These are phyloP conservation scores for Triticum monococcum DNA, from an alignment of 176 grass and related monocot species.

Conservation along the genomic window DNA sequence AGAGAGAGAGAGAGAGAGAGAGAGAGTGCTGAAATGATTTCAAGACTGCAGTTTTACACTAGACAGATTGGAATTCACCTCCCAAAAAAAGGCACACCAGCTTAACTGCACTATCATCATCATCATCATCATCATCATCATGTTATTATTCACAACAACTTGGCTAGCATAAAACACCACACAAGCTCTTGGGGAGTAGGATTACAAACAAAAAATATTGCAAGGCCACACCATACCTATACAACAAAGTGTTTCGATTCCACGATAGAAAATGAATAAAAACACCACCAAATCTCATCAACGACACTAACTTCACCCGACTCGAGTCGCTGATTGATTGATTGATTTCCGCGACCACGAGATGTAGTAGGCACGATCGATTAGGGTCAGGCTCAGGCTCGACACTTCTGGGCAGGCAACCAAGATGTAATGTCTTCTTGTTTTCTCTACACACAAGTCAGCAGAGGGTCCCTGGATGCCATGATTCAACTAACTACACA, in stretches of 20 bases:
- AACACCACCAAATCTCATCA: slow-evolving; percentile 20
- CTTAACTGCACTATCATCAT: neutral
- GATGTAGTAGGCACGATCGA: slow-evolving; percentile 20
- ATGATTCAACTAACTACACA: neutral
- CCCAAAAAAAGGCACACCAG: neutral
- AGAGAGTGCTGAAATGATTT: no score
- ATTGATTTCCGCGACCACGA: neutral
- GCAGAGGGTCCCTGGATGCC: neutral
- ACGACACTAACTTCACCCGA: neutral
- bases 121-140: slow-evolving; percentile 7
- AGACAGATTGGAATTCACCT: no score
- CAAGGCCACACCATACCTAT: slow-evolving; percentile 35
- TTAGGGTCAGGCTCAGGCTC: neutral
- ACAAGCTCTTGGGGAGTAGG: neutral
- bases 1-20: no score
- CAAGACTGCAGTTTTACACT: no score
- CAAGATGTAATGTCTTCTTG: neutral
- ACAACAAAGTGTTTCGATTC: slow-evolving; percentile 21
- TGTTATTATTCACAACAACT: slow-evolving; percentile 23
- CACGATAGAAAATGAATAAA: neutral
- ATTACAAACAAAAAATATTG: neutral
- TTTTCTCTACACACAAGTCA: neutral
- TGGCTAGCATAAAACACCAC: neutral
- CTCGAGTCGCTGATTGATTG: neutral
- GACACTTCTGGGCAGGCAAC: neutral